These are phyloP conservation scores for Astrothelium macrocarpum DNA, from an alignment of 495 filamentous ascomycete genomes.

Conservation along the genomic window DNA sequence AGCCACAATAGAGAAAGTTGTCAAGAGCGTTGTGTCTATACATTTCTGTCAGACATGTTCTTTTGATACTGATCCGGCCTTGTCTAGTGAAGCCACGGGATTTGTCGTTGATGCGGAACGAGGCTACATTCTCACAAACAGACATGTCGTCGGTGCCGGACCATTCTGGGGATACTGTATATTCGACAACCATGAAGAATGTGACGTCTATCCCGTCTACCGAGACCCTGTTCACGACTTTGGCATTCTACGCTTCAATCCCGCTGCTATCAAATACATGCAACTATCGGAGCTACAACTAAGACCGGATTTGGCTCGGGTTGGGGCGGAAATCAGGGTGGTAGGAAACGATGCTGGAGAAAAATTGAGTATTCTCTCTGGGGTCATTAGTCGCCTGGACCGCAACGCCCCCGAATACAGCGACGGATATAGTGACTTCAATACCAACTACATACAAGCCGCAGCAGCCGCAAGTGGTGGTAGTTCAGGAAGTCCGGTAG, in stretches of 20 bases:
- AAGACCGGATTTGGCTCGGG: constrained; percentile 66
- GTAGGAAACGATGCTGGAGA: constrained; percentile 98
- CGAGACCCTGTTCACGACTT: constrained; percentile 98
- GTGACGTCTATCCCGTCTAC: constrained; percentile 95
- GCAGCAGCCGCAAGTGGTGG: constrained; percentile 93
- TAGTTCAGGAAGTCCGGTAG: constrained; percentile 92
- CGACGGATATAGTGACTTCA: constrained; percentile 98
- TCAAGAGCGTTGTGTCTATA: constrained; percentile 89
- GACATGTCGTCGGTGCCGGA: constrained; percentile 88
- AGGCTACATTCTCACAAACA: constrained; percentile 48
- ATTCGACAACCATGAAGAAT: constrained; percentile 97
- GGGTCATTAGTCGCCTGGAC: constrained; percentile 91
- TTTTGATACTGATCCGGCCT: constrained; percentile 90
- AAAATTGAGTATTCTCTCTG: constrained; percentile 95
- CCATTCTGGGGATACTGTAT: constrained; percentile 97
- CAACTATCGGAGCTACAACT: constrained; percentile 68
- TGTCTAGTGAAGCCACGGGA: constrained; percentile 90
- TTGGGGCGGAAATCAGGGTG: constrained; percentile 88
- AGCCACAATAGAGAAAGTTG: constrained; percentile 84
- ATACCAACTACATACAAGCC: constrained; percentile 98
- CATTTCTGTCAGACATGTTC: constrained; percentile 98
- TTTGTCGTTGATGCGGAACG: constrained; percentile 95
- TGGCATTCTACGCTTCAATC: constrained; percentile 90
- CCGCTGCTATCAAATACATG: constrained; percentile 94
- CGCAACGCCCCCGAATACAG: constrained; percentile 97